Evolutionary conservation across 129 eudicot genomes (phyloP).

Genomic region (Chrysanthemum seticuspe): DNA sequence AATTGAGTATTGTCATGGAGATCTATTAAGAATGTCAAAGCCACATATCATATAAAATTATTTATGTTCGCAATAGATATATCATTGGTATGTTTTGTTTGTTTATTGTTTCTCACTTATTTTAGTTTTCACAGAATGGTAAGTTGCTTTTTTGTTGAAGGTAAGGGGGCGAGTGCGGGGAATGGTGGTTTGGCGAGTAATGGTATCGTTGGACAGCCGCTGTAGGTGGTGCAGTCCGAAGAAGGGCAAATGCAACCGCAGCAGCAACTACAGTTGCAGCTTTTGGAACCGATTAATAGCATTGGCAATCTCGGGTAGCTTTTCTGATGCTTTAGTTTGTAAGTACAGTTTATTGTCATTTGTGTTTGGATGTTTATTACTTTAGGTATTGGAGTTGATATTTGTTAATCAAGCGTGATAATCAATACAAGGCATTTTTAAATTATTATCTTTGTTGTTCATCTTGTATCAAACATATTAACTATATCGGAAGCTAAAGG

Average conservation of each 20-base stretch:
- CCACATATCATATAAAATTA: too few relatives aligned
- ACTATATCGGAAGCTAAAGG: background rate
- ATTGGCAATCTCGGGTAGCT: slow-evolving; percentile 74
- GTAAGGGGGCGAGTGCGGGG: slow-evolving; percentile 46
- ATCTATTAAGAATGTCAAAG: too few relatives aligned
- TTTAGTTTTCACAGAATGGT: too few relatives aligned
- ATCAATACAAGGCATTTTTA: background rate
- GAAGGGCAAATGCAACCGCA: slow-evolving; percentile 35
- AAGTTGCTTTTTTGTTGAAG: slow-evolving; percentile 33
- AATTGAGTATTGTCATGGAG: too few relatives aligned
- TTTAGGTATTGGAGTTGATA: background rate
- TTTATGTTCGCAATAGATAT: too few relatives aligned
- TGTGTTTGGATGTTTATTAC: slow-evolving; percentile 11
- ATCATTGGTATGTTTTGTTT: too few relatives aligned
- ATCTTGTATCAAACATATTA: background rate
- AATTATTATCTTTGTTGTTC: background rate
- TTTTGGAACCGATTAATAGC: slow-evolving; percentile 81
- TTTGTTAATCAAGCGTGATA: background rate
- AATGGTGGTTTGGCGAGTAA: slow-evolving; percentile 38
- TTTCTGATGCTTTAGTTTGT: slow-evolving; percentile 14
- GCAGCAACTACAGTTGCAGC: slow-evolving; percentile 65
- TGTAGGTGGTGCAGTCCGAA: slow-evolving; percentile 45
- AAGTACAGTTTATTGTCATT: background rate
- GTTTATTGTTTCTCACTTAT: too few relatives aligned
- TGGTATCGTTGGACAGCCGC: slow-evolving; percentile 39